Conservation (phyloP, 2,329 filamentous ascomycete species). For the Aureobasidium sp. region DNA sequence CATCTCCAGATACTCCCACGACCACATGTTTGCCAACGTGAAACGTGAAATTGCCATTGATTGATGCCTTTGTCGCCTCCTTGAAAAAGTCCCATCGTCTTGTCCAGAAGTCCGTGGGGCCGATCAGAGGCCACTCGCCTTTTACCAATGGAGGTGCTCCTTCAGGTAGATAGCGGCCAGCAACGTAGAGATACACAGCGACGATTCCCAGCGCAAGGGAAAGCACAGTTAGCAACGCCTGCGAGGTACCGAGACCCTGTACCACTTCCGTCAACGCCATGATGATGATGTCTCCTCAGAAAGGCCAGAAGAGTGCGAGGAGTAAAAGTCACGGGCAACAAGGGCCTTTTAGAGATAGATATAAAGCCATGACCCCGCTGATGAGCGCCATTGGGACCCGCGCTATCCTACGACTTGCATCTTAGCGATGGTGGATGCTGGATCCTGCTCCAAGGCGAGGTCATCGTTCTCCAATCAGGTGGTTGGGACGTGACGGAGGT, state of each 20-base stretch:
- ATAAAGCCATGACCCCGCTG: background rate
- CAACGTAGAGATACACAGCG: slow-evolving; percentile 18
- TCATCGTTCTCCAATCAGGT: background rate
- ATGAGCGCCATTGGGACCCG: background rate
- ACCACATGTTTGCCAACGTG: slow-evolving; percentile 41
- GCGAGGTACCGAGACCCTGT: background rate
- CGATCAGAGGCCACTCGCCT: slow-evolving; percentile 36
- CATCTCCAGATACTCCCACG: slow-evolving; percentile 39
- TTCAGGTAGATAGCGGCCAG: slow-evolving; percentile 21
- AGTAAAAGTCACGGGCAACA: background rate
- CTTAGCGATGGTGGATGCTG: background rate
- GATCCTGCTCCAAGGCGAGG: background rate
- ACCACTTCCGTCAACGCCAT: slow-evolving; percentile 2
- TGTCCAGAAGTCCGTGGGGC: slow-evolving; percentile 42
- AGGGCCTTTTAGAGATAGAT: background rate
- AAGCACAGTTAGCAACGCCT: background rate
- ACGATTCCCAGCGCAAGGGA: background rate
- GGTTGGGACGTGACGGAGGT: background rate
- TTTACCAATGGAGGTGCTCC: slow-evolving; percentile 22
- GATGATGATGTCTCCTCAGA: background rate
- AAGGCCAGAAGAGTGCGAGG: background rate
- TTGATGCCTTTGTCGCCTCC: slow-evolving; percentile 26
- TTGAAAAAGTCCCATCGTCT: slow-evolving; percentile 40
- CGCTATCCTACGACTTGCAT: background rate
- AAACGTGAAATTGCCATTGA: slow-evolving; percentile 44